Evolutionary conservation across 306 rosid genomes (phyloP).

Genomic region (Arachis stenosperma): DNA sequence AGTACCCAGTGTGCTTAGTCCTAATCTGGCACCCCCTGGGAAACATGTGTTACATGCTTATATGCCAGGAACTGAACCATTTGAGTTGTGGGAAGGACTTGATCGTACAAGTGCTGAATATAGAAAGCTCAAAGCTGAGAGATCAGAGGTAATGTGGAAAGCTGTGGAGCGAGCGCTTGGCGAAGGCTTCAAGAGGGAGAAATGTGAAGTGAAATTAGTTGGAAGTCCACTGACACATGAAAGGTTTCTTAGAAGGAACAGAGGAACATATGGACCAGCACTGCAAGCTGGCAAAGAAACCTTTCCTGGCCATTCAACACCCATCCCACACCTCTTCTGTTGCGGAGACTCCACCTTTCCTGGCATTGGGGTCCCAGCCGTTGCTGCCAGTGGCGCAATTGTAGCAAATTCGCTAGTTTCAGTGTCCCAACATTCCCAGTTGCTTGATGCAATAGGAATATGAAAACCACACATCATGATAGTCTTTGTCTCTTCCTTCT

Average conservation of each 20-base stretch:
- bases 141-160: constrained; percentile 97
- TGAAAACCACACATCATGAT: constrained; percentile 30
- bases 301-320: constrained; percentile 81
- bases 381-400: constrained; percentile 96
- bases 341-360: constrained; percentile 97
- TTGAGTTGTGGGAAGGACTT: constrained; percentile 83
- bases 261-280: constrained; percentile 90
- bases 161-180: constrained; percentile 89
- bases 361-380: constrained; percentile 98
- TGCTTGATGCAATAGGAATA: constrained; percentile 92
- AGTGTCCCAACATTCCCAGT: constrained; percentile 74
- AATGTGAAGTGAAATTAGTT: constrained; percentile 85
- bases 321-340: constrained; percentile 74
- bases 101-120: constrained; percentile 79
- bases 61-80: constrained; percentile 91
- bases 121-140: constrained; percentile 74
- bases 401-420: constrained; percentile 91
- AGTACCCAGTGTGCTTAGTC: constrained; percentile 83
- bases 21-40: constrained; percentile 79
- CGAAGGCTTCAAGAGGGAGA: constrained; percentile 69
- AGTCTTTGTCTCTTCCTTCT: background rate
- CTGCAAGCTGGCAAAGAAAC: constrained; percentile 66
- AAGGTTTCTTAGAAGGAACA: constrained; percentile 64
- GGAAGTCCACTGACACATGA: constrained; percentile 87
- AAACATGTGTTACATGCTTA: constrained; percentile 91